phyloP scores from a whole-genome alignment of 352 stramenopile species.

The Phytophthora hibernalis region DNA sequence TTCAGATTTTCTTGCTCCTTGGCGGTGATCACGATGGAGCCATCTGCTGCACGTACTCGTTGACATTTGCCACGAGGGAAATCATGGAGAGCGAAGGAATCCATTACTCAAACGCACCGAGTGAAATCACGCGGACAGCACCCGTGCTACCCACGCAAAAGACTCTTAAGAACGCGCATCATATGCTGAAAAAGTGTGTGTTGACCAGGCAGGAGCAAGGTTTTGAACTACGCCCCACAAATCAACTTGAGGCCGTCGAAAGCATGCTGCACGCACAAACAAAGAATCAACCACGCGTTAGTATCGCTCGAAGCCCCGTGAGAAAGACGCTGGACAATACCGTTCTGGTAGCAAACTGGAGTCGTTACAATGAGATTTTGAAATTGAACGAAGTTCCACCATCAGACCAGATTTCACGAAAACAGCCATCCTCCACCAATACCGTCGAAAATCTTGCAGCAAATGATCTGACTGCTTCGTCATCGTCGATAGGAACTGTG shows the following conservation, averaged over 20 bases:
- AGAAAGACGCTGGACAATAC: not conserved
- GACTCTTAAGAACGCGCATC: constrained; percentile 23
- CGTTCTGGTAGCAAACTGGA: not conserved
- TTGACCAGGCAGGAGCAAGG: constrained; percentile 18
- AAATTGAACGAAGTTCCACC: not conserved
- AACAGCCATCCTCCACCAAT: not conserved
- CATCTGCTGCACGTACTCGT: constrained; percentile 35
- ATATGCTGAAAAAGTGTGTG: constrained; percentile 43
- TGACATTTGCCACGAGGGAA: constrained; percentile 26
- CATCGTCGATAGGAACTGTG: not conserved
- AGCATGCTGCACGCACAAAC: constrained; percentile 10
- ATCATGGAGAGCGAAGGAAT: constrained; percentile 33
- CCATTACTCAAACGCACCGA: constrained; percentile 25
- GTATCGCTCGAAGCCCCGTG: not conserved
- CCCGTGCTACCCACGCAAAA: constrained; percentile 32
- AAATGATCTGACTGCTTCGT: not conserved
- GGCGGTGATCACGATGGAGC: constrained; percentile 49
- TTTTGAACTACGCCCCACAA: constrained; percentile 24
- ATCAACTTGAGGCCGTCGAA: constrained; percentile 29
- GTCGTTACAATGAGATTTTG: not conserved
- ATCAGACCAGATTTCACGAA: not conserved
- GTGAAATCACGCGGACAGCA: constrained; percentile 16
- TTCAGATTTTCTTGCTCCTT: constrained; percentile 40
- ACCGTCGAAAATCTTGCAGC: not conserved
- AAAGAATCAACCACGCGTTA: constrained; percentile 21